Percentiles rank a stretch among this genome's conserved stretches.
Conservation (phyloP, 2,329 filamentous ascomycete genomes). For the Cytospora schulzeri region DNA sequence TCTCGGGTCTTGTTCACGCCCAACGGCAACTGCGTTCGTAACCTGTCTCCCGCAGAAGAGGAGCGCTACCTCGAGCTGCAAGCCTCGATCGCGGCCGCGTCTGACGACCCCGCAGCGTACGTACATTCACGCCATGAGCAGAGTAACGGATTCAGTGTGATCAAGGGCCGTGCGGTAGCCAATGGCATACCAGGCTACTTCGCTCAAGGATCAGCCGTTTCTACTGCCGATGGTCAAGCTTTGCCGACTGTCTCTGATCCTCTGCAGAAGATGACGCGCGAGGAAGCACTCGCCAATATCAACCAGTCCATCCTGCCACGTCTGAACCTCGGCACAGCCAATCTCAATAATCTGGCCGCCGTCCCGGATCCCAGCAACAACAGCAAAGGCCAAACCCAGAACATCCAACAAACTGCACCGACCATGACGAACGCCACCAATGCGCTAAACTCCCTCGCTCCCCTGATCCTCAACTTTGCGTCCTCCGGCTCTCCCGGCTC, state of each 20-base stretch:
- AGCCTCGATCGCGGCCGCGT: conserved; percentile 52
- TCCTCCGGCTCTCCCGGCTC: conserved; percentile 15
- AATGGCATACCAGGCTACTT: conserved; percentile 66
- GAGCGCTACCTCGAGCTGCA: conserved; percentile 71
- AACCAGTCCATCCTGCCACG: conserved; percentile 68
- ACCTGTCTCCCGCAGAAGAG: conserved; percentile 69
- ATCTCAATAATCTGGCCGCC: conserved; percentile 35
- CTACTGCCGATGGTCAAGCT: conserved; percentile 29
- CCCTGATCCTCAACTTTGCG: conserved; percentile 20
- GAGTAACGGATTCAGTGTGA: conserved; percentile 60
- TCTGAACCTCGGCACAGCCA: conserved; percentile 55
- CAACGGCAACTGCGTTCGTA: conserved; percentile 74
- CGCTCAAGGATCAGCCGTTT: conserved; percentile 50
- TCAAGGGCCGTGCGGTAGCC: conserved; percentile 66
- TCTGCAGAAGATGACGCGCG: conserved; percentile 65
- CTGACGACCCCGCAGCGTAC: conserved; percentile 58
- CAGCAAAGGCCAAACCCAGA: neutral
- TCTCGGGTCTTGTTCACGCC: conserved; percentile 73
- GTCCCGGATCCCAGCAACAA: neutral
- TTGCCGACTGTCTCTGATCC: conserved; percentile 49
- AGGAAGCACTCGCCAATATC: conserved; percentile 68
- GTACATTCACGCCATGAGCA: conserved; percentile 57
- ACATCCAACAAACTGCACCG: neutral
- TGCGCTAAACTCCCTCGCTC: conserved; percentile 20
- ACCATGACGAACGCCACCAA: conserved; percentile 15